A percentile compares a stretch with the other conserved stretches of the same genome.
phyloP scores from a whole-genome alignment of 257 asterid species.

The Scutellaria barbata region DNA sequence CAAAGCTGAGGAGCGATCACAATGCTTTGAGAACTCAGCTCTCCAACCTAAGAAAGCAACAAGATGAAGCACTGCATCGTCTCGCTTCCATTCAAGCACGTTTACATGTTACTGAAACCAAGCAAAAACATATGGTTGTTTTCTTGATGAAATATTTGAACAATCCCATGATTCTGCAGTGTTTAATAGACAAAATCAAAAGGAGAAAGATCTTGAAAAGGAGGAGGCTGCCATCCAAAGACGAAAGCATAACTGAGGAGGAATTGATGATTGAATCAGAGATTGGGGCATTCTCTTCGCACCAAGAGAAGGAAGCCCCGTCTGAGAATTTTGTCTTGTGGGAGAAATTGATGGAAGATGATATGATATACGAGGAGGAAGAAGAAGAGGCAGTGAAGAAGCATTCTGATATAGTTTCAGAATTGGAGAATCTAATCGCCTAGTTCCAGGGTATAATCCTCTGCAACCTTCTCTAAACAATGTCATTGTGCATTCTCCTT shows the following conservation, averaged over 20 bases:
- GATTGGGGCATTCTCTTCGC: slow-evolving; percentile 46
- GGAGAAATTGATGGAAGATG: slow-evolving; percentile 94
- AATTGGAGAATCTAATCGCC: slow-evolving; percentile 47
- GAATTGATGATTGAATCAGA: slow-evolving; percentile 42
- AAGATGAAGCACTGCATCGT: slow-evolving; percentile 44
- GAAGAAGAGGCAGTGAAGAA: slow-evolving; percentile 28
- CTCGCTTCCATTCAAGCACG: slow-evolving; percentile 54
- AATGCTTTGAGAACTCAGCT: slow-evolving; percentile 47
- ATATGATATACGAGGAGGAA: slow-evolving; percentile 71
- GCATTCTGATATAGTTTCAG: slow-evolving; percentile 50
- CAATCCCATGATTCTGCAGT: slow-evolving; percentile 53
- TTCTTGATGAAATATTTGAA: slow-evolving; percentile 56
- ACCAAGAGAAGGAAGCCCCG: slow-evolving; percentile 43
- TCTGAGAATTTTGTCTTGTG: slow-evolving; percentile 78
- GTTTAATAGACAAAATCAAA: slow-evolving; percentile 43
- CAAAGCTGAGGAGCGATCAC: slow-evolving; percentile 55
- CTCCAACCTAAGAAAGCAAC: slow-evolving; percentile 64
- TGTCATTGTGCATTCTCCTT: too few species aligned
- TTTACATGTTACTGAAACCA: slow-evolving; percentile 46
- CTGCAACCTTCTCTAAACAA: too few species aligned
- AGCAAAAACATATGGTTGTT: slow-evolving; percentile 55
- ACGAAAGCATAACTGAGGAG: too few species aligned
- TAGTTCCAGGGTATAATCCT: slow-evolving; percentile 1
- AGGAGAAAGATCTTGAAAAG: slow-evolving; percentile 39
- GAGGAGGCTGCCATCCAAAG: slow-evolving; percentile 24